Evolutionary conservation across 352 stramenopile species (phyloP).

Genomic region (Phytophthora syringae): DNA sequence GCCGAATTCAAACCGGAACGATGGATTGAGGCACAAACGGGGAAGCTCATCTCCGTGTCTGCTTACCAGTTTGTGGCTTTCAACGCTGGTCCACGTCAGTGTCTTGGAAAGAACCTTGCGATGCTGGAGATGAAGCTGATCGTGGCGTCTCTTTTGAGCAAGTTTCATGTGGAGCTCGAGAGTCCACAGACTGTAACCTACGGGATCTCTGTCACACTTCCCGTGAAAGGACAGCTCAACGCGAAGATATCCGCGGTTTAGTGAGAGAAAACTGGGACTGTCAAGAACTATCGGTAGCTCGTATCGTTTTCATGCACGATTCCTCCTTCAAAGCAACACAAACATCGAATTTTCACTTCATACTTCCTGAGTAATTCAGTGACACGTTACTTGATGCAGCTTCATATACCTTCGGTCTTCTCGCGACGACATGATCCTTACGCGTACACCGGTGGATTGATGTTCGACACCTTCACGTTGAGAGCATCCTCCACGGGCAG

Average conservation of each 20-base stretch:
- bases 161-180: slow-evolving; percentile 59
- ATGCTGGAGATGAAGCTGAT: slow-evolving; percentile 89
- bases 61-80: slow-evolving; percentile 80
- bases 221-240: slow-evolving; percentile 42
- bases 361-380: too few species aligned
- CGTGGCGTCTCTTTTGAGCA: slow-evolving; percentile 56
- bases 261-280: too few species aligned
- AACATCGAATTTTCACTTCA: too few species aligned
- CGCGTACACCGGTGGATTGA: neutral
- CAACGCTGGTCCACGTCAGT: slow-evolving; percentile 72
- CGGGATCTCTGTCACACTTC: slow-evolving; percentile 60
- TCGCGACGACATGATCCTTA: too few species aligned
- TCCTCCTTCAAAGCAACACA: too few species aligned
- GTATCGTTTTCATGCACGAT: too few species aligned
- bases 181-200: slow-evolving; percentile 51
- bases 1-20: slow-evolving; percentile 68
- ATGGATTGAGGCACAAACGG: slow-evolving; percentile 55
- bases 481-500: slow-evolving; percentile 45
- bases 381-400: too few species aligned
- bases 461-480: slow-evolving; percentile 36
- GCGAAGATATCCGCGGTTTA: slow-evolving; percentile 46
- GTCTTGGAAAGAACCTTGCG: slow-evolving; percentile 76
- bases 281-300: too few species aligned
- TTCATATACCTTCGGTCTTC: too few species aligned
- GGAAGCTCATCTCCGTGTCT: slow-evolving; percentile 43